These are phyloP conservation scores for Elsinoe fawcettii DNA, from an alignment of 2,329 filamentous ascomycete species.

Conservation along the genomic window DNA sequence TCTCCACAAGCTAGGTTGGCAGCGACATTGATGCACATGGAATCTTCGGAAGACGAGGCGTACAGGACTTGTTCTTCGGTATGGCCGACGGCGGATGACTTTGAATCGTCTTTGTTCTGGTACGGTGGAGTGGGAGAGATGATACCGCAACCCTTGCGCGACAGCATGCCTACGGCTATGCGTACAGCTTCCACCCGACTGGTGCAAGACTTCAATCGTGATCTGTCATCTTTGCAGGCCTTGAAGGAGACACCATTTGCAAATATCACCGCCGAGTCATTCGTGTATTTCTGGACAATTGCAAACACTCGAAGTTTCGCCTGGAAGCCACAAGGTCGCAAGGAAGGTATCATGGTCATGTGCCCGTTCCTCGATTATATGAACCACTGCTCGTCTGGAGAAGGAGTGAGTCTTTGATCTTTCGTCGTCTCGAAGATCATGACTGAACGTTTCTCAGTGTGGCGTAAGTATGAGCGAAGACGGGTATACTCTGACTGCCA, in stretches of 20 bases:
- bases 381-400: slow-evolving; percentile 44
- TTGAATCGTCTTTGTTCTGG: slow-evolving; percentile 49
- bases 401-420: slow-evolving; percentile 25
- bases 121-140: neutral
- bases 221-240: slow-evolving; percentile 19
- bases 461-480: slow-evolving; percentile 43
- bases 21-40: slow-evolving; percentile 22
- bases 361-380: slow-evolving; percentile 68
- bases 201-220: slow-evolving; percentile 24
- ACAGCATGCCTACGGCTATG: slow-evolving; percentile 42
- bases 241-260: slow-evolving; percentile 29
- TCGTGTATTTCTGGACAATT: slow-evolving; percentile 52
- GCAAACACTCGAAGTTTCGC: slow-evolving; percentile 55
- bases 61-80: slow-evolving; percentile 54
- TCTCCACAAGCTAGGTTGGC: slow-evolving; percentile 61
- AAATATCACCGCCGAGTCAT: slow-evolving; percentile 32
- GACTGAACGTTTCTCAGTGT: slow-evolving; percentile 35
- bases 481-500: slow-evolving; percentile 50
- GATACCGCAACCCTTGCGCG: neutral
- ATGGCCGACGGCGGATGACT: slow-evolving; percentile 56
- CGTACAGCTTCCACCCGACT: slow-evolving; percentile 27
- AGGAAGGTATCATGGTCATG: slow-evolving; percentile 56
- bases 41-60: neutral
- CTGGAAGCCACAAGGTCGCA: slow-evolving; percentile 43
- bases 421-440: neutral